Conservation (phyloP, 805 yeast species). For the Jamesozyma gamospora region DNA sequence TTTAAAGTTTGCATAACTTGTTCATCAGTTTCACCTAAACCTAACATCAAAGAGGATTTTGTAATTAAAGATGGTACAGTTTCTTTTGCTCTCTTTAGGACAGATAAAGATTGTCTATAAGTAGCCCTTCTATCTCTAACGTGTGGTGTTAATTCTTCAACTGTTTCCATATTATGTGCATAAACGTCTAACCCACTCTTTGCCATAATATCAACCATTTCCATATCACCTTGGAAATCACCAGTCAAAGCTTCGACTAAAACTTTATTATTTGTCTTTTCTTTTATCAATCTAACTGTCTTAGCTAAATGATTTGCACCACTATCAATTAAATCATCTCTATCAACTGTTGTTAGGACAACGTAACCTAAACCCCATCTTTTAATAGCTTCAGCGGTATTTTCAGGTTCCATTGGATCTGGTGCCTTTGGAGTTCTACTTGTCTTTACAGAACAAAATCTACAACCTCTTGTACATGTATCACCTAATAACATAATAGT, state of each 20-base stretch:
- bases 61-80: conserved; percentile 69
- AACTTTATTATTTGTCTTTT: conserved; percentile 72
- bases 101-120: conserved; percentile 75
- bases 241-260: conserved; percentile 91
- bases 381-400: conserved; percentile 93
- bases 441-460: conserved; percentile 96
- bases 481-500: conserved; percentile 98
- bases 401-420: conserved; percentile 94
- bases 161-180: conserved; percentile 96
- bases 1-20: conserved; percentile 67
- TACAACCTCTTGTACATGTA: conserved; percentile 98
- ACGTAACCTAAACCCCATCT: conserved; percentile 99
- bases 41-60: conserved; percentile 91
- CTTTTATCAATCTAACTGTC: conserved; percentile 75
- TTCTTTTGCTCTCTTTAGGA: conserved; percentile 71
- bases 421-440: conserved; percentile 77
- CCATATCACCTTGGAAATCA: conserved; percentile 86
- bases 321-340: conserved; percentile 90
- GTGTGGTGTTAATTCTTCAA: conserved; percentile 86
- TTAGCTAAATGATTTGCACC: conserved; percentile 86
- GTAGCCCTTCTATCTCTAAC: conserved; percentile 96
- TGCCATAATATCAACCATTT: conserved; percentile 72
- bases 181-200: conserved; percentile 85
- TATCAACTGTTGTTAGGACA: conserved; percentile 91
- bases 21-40: conserved; percentile 92